Evolutionary conservation across 345 rosid species (phyloP).

Genomic region (Murraya koenigii): DNA sequence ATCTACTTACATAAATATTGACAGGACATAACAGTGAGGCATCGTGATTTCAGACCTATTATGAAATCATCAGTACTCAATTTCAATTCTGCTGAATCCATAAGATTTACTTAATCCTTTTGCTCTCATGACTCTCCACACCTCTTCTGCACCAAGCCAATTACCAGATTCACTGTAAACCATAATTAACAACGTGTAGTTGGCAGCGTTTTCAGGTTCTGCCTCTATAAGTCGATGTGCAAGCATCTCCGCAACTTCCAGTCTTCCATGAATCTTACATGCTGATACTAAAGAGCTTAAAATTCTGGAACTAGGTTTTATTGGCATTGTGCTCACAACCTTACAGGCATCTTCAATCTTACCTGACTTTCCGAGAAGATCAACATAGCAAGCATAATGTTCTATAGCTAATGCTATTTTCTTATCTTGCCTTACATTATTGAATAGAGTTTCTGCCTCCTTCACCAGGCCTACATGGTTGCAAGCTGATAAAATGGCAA

Average conservation of each 20-base stretch:
- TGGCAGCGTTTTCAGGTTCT: constrained; percentile 53
- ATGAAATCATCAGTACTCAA: neutral
- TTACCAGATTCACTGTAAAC: constrained; percentile 43
- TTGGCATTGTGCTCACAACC: constrained; percentile 42
- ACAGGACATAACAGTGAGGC: neutral
- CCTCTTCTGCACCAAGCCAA: constrained; percentile 44
- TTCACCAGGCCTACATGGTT: constrained; percentile 46
- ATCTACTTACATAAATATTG: neutral
- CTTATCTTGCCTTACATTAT: constrained; percentile 13
- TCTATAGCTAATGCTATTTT: constrained; percentile 32
- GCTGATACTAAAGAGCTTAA: constrained; percentile 56
- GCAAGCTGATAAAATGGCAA: constrained; percentile 56
- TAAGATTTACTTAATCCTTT: constrained; percentile 33
- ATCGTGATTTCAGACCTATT: neutral
- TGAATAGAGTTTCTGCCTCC: constrained; percentile 48
- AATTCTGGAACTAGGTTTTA: constrained; percentile 43
- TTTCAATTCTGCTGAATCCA: constrained; percentile 38
- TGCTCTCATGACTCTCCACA: constrained; percentile 44
- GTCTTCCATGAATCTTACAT: constrained; percentile 46
- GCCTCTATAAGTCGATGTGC: constrained; percentile 33
- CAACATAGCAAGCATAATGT: constrained; percentile 54
- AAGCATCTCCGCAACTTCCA: constrained; percentile 35
- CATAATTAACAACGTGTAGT: constrained; percentile 44
- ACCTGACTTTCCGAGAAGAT: constrained; percentile 61
- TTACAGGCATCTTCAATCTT: constrained; percentile 42